Base-by-base conservation (phyloP, 306 rosid species). In the Lathyrus sativus region DNA sequence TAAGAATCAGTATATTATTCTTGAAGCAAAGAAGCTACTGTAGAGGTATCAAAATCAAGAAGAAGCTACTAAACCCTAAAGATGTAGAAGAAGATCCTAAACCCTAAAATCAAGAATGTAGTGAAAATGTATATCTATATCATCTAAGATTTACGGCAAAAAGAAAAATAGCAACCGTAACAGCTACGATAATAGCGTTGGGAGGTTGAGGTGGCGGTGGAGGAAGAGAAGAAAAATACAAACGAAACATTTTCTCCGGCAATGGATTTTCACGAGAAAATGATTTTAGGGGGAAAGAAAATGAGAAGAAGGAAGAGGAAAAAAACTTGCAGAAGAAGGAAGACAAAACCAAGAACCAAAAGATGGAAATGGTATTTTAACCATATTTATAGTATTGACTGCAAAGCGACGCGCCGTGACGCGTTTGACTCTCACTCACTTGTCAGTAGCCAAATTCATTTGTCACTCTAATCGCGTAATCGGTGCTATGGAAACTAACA, bases 281-380 rank as follows among this genome's bases (percentile, higher is more conserved):
- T 49, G 15, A n/a, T 73, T 50, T 62, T 62, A 79, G 39, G 37
- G 37, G n/a, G 61, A 2, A 29, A 3, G 64, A 71, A 82, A 75
- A 82, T 37, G 12, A 4, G 65, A 26, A 7, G 57, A 37, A 54
- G 37, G 7, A 35, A 18, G 26, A 18, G 13, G 2, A 42, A 17
- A 3, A 14, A 68, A 41, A 41, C 80, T 77, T 74, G 76, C 6
- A 3, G 26, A 70, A 14, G 71, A 78, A 75, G 79, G 4, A 39
- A 71, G 55, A 7, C 14, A 44, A 51, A 10, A 31, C 22, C 10
- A 10, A 50, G 50, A 41, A 44, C 38, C 1, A 68, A 11, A 15
- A 12, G 22, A 55, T 12, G 11, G 11, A 1, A 4, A 18, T n/a
- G 44, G 11, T 3, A 59, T 43, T n/a, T 15, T 28, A 5, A 5